These are phyloP conservation scores for Nemania abortiva DNA, from an alignment of 2,329 filamentous ascomycete genomes.

Conservation along the genomic window DNA sequence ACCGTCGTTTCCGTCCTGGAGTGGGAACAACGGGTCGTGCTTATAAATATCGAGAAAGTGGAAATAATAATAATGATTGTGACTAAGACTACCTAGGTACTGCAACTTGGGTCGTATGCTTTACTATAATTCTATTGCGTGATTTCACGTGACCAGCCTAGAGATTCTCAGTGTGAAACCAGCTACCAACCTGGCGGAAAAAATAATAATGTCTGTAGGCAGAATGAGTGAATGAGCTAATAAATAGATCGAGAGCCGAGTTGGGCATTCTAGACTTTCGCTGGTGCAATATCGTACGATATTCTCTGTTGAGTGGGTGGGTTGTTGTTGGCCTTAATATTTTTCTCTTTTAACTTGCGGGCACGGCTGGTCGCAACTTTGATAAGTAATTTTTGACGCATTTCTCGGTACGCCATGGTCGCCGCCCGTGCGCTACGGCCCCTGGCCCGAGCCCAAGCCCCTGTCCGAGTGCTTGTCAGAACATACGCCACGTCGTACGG, in stretches of 20 bases:
- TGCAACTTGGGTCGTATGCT: background rate
- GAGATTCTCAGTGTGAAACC: background rate
- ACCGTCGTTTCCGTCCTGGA: background rate
- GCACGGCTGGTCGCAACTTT: background rate
- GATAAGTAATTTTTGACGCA: background rate
- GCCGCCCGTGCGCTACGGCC: slow-evolving; percentile 35
- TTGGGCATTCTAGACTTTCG: background rate
- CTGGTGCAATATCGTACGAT: background rate
- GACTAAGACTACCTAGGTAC: background rate
- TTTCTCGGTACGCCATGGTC: slow-evolving; percentile 33
- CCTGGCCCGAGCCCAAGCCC: slow-evolving; percentile 39
- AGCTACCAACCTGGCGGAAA: background rate
- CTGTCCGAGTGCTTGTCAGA: slow-evolving; percentile 37
- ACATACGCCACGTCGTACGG: slow-evolving; percentile 49
- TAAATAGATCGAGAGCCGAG: background rate
- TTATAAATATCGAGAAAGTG: background rate
- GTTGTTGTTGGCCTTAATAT: no score
- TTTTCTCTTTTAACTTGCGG: no score
- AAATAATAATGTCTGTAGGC: background rate
- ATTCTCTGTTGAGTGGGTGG: background rate
- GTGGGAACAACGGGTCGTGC: background rate
- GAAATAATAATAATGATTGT: background rate
- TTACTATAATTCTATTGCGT: slow-evolving; percentile 30
- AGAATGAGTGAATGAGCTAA: background rate
- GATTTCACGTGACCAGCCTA: slow-evolving; percentile 40